Percentiles rank a stretch among this genome's conserved stretches.
Conservation (phyloP, 768 basidiomycete genomes). For the Grammothele lineata region DNA sequence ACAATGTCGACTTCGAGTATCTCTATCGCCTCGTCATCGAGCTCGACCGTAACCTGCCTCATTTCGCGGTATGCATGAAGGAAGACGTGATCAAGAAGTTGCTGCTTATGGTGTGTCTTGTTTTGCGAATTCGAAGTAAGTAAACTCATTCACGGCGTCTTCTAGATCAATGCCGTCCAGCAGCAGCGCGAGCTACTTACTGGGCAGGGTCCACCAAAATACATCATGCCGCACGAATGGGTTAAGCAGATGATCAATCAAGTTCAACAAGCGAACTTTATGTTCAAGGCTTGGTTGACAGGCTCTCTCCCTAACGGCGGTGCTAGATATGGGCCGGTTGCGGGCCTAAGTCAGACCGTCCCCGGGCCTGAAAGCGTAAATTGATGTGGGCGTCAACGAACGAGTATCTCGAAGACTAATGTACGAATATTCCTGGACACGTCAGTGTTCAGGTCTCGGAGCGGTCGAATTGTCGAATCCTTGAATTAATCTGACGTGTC, state of each 20-base stretch:
- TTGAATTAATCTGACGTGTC: too few species aligned
- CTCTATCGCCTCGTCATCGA: constrained; percentile 42
- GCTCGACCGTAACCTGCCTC: constrained; percentile 45
- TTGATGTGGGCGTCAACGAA: too few species aligned
- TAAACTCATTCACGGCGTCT: too few species aligned
- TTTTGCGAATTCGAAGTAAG: too few species aligned
- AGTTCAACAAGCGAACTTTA: constrained; percentile 37
- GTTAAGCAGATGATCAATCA: constrained; percentile 38
- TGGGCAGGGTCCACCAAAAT: constrained; percentile 23
- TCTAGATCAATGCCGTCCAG: constrained; percentile 26
- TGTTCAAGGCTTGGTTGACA: constrained; percentile 31
- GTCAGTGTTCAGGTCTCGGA: too few species aligned
- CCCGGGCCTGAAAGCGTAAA: too few species aligned
- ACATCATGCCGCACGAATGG: constrained; percentile 28
- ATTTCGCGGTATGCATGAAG: constrained; percentile 43
- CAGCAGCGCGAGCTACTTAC: constrained; percentile 34
- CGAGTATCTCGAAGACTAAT: too few species aligned
- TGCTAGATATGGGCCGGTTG: too few species aligned
- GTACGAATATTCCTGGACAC: too few species aligned
- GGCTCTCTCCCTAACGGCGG: too few species aligned
- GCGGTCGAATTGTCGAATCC: too few species aligned
- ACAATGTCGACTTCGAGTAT: constrained; percentile 45
- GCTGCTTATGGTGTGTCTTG: constrained; percentile 55
- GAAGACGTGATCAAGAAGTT: constrained; percentile 47
- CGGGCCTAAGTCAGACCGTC: too few species aligned